phyloP scores from a whole-genome alignment of 164 flowering plant species.

The Sedum album region DNA sequence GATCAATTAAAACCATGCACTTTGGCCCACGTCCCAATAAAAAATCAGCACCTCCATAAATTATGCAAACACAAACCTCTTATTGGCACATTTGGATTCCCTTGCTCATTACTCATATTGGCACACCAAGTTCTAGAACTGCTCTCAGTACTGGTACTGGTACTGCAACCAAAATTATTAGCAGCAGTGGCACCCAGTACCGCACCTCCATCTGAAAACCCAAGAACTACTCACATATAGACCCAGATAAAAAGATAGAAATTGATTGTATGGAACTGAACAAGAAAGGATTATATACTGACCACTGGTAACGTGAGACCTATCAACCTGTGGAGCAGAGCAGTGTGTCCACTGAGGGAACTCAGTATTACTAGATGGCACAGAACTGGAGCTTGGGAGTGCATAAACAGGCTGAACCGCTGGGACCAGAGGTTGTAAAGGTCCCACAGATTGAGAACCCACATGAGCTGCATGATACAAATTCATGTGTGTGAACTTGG shows the following conservation, averaged over 20 bases:
- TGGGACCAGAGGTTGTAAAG: conserved; percentile 25
- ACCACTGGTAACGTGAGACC: background rate
- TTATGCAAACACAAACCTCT: conserved; percentile 18
- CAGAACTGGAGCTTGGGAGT: conserved; percentile 27
- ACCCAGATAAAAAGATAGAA: background rate
- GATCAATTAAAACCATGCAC: background rate
- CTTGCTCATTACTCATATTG: conserved; percentile 13
- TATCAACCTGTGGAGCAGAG: background rate
- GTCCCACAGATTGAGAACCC: conserved; percentile 16
- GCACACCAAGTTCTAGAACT: conserved; percentile 17
- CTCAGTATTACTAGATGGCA: conserved; percentile 18
- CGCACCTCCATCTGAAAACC: conserved; percentile 15
- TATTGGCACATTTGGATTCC: conserved; percentile 10
- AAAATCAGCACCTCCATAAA: background rate
- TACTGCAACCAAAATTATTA: conserved; percentile 16
- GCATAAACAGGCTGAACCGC: conserved; percentile 23
- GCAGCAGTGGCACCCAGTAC: conserved; percentile 8
- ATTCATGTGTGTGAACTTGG: conserved; percentile 8
- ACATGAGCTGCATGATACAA: conserved; percentile 24
- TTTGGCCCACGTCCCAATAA: background rate
- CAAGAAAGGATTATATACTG: background rate
- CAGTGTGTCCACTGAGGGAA: conserved; percentile 28
- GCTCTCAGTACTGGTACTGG: conserved; percentile 29
- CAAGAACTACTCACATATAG: background rate
- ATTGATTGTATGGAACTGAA: background rate